Base-by-base conservation (phyloP, 768 basidiomycete genomes). In the Trametes cingulata region DNA sequence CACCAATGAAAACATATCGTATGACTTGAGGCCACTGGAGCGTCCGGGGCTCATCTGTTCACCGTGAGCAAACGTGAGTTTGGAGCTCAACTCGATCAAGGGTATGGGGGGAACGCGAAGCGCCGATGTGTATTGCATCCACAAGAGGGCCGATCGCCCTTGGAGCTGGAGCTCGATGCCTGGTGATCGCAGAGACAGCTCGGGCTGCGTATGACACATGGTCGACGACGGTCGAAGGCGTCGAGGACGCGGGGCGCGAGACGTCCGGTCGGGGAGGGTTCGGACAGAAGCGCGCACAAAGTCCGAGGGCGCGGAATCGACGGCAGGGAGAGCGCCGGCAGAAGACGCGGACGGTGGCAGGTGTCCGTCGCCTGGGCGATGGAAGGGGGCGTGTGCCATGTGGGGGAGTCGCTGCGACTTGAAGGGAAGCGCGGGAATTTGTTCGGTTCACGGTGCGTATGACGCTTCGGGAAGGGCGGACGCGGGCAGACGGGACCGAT, bases 291-390 rank as follows among this genome's bases (percentile, higher is more conserved):
- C 52, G 52, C 58, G 58, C 58, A 53, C 52, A 49, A 60, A 35
- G 46, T 60, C 59, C 52, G 59, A 55, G 52, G 46, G 52, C 19
- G 20, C 59, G 39, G 59, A 54, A 48, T 50, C 40, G 15, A 50
- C 25, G 27, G 27, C 53, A 45, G 42, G 35, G 54, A 14, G 39
- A 56, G 48, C 39, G 56, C 56, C 24, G 27, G 25, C 17, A 22
- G 47, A 22, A 57, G 47, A 27, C 48, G 45, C 29, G 53, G 22
- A 27, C 56, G 52, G 56, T 58, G 61, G 61, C 56, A 62, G 61
- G 55, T 58, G 61, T 55, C 57, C 52, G 61, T 63, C 61, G 61
- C 52, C 61, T 58, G 56, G 61, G 41, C 46, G 57, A 63, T 62
- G 51, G 61, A 56, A 62, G 54, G 35, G 53, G 29, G 17, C 20